Percentiles rank a stretch among this genome's conserved stretches.
Evolutionary conservation across 139 green algal species (phyloP).

Genomic region (Volvox reticuliferus): DNA sequence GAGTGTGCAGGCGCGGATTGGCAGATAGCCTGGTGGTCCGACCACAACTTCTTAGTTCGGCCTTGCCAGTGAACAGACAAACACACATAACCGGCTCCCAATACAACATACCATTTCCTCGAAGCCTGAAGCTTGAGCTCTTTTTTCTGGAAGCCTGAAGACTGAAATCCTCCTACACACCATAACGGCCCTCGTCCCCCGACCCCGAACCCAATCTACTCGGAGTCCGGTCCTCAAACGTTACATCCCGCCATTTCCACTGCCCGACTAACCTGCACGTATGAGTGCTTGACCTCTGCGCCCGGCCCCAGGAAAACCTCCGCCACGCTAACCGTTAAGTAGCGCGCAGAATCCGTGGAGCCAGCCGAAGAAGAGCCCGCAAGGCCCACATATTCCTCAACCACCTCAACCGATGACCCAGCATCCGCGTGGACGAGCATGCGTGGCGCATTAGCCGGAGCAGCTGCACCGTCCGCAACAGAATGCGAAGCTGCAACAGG

Average conservation of each 20-base stretch:
- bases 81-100: too few species aligned
- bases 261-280: slow-evolving; percentile 46
- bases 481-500: background rate
- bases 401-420: slow-evolving; percentile 64
- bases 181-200: too few species aligned
- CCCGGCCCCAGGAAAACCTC: slow-evolving; percentile 79
- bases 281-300: slow-evolving; percentile 78
- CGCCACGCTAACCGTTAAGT: slow-evolving; percentile 75
- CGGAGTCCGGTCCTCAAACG: too few species aligned
- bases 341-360: slow-evolving; percentile 7
- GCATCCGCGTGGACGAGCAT: slow-evolving; percentile 71
- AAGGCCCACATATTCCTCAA: slow-evolving; percentile 83
- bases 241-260: background rate
- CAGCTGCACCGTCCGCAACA: background rate
- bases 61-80: too few species aligned
- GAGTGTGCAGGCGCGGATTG: too few species aligned
- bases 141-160: too few species aligned
- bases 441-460: slow-evolving; percentile 53
- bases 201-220: too few species aligned
- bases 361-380: background rate
- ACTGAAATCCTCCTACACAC: too few species aligned
- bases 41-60: too few species aligned
- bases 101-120: too few species aligned
- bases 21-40: too few species aligned
- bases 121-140: too few species aligned